Conservation (phyloP, 805 yeast genomes). For the Ogataea neopini region DNA sequence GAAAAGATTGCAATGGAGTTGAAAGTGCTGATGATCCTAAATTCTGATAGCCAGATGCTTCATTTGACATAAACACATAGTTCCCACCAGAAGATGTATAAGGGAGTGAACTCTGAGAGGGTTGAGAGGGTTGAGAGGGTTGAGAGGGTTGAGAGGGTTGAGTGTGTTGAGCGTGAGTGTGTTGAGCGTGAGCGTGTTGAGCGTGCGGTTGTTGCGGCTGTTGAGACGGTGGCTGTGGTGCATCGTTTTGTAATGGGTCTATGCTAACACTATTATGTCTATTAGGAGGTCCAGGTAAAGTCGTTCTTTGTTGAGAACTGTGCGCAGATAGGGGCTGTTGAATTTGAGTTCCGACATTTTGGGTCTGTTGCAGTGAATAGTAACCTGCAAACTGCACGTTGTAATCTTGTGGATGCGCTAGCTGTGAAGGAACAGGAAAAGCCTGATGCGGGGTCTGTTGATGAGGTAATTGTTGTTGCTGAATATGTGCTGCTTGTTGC, state of each 20-base stretch:
- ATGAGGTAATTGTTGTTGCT: constrained; percentile 3
- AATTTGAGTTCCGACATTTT: background rate
- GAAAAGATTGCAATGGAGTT: constrained; percentile 15
- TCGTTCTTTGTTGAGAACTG: constrained; percentile 2
- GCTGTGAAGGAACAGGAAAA: constrained; percentile 3
- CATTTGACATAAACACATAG: constrained; percentile 7
- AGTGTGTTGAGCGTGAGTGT: constrained; percentile 1
- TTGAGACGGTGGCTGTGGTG: constrained; percentile 5
- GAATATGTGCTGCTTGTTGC: constrained; percentile 6
- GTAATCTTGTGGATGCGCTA: constrained; percentile 4
- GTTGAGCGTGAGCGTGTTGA: constrained; percentile 5
- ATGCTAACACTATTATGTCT: constrained; percentile 6
- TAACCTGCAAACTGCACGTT: constrained; percentile 2
- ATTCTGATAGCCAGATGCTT: background rate
- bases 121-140: constrained; percentile 2
- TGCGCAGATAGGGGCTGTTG: constrained; percentile 3
- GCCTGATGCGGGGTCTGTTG: background rate
- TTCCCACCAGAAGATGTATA: constrained; percentile 3
- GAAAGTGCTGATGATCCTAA: constrained; percentile 7
- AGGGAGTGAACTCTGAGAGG: background rate
- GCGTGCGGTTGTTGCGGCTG: constrained; percentile 6
- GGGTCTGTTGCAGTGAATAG: constrained; percentile 4
- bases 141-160: constrained; percentile 6
- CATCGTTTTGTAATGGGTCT: constrained; percentile 3
- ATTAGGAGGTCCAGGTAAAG: background rate